Evolutionary conservation across 352 stramenopile genomes (phyloP), one percentile per base, ranked within the genome.

Genomic region (Pythium diclinum): DNA sequence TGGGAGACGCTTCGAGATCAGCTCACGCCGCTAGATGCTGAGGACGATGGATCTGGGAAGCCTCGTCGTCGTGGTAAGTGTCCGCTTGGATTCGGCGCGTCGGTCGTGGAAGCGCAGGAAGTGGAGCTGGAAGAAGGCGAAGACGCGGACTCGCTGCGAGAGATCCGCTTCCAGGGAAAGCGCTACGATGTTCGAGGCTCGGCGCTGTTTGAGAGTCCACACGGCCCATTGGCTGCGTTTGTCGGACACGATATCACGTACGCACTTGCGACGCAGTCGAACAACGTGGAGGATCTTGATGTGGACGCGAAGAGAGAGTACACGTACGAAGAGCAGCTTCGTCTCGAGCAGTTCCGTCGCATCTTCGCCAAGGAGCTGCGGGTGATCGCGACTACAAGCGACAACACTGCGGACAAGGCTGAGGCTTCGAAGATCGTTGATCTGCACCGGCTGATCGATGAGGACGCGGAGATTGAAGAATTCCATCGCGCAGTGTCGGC

Each of bases 231-330:
- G 30, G 69, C 69, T 5, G 73, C 83, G 36, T 82, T 89, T 61
- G 75, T 86, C n/a, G 78, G 78, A 6, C 78, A 87, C 42, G 78
- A 89, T 49, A 69, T 87, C 54, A 89, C 81, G 3, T 81, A 77
- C 52, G 75, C 77, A 11, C 55, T 89, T 10, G 78, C 78, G 13
- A 71, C 67, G 33, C 78, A 82, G 54, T 89, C 80, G 6, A 73
- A 58, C 51, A 60, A 61, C 57, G 23, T 56, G 11, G 65, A 75
- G 49, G 72, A 86, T 34, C 62, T 86, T 58, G 75, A 85, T 42
- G 68, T 79, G 8, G 53, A 14, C 14, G 62, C 72, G 1, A 30
- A 65, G 21, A 57, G 67, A 63, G 70, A 72, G 48, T 87, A 84
- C 61, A 78, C 77, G 16, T 89, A 84, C 56, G 68, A 83, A 47